Percentiles rank a stretch among this genome's conserved stretches.
phyloP scores from a whole-genome alignment of 1,284 basidiomycete species.

The Cutaneotrichosporon sp. region DNA sequence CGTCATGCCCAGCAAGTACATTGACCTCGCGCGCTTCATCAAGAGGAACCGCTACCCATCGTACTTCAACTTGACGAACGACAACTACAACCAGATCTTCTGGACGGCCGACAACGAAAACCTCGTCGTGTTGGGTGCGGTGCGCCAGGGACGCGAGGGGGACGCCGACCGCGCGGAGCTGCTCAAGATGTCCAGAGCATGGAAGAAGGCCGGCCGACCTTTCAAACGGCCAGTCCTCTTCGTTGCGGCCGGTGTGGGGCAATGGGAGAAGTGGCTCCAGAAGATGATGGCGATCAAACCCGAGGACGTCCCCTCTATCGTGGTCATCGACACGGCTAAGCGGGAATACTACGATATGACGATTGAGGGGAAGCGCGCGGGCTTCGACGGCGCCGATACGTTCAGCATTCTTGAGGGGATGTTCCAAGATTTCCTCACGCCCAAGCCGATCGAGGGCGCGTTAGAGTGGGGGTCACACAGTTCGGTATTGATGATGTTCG shows the following conservation, averaged over 20 bases:
- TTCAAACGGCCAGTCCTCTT: conserved; percentile 65
- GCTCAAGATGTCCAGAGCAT: conserved; percentile 58
- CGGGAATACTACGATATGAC: conserved; percentile 52
- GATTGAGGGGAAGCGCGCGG: conserved; percentile 65
- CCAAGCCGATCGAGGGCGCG: conserved; percentile 49
- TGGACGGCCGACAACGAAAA: conserved; percentile 62
- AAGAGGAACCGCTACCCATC: conserved; percentile 64
- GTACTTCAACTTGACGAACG: conserved; percentile 63
- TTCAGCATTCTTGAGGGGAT: conserved; percentile 68
- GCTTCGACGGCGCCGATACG: conserved; percentile 57
- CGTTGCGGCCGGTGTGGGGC: conserved; percentile 73
- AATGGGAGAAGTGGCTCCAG: conserved; percentile 80
- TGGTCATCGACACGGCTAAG: conserved; percentile 66
- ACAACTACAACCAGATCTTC: conserved; percentile 76
- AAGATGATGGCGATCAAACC: conserved; percentile 65
- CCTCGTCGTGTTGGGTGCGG: conserved; percentile 63
- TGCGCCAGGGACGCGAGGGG: conserved; percentile 21
- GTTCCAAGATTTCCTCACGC: conserved; percentile 55
- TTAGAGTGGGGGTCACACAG: background rate
- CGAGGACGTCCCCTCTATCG: conserved; percentile 56
- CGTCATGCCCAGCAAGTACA: conserved; percentile 29
- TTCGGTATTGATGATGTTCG: background rate
- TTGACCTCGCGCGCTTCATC: conserved; percentile 54
- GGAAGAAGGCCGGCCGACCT: conserved; percentile 52
- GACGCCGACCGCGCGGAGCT: conserved; percentile 54